Percentiles rank a stretch among this genome's conserved stretches.
Conservation (phyloP, 164 flowering plant genomes). For the Piper longum region DNA sequence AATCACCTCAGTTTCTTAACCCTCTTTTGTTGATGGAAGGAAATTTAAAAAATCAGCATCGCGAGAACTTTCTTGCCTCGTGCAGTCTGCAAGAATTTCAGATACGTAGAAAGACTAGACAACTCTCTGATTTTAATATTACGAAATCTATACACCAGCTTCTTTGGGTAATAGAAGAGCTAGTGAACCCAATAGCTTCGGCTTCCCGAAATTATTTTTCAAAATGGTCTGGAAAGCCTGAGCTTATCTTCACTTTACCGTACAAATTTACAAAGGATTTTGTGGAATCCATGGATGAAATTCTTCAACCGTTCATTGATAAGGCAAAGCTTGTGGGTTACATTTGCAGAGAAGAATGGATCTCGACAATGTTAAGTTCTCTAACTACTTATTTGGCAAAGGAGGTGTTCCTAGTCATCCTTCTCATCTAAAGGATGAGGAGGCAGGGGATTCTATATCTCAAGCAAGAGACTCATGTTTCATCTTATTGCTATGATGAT, state of each 20-base stretch:
- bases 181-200: slow-evolving; percentile 71
- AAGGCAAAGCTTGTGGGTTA: slow-evolving; percentile 76
- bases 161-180: slow-evolving; percentile 95
- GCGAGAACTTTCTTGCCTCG: slow-evolving; percentile 70
- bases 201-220: slow-evolving; percentile 64
- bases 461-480: slow-evolving; percentile 55
- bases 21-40: slow-evolving; percentile 83
- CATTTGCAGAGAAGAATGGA: slow-evolving; percentile 99
- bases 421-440: slow-evolving; percentile 43
- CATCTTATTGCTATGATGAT: slow-evolving; percentile 89
- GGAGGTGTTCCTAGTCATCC: slow-evolving; percentile 57
- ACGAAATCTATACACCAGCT: slow-evolving; percentile 55
- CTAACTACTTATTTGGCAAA: slow-evolving; percentile 68
- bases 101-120: slow-evolving; percentile 58
- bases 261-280: slow-evolving; percentile 77
- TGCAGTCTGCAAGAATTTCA: slow-evolving; percentile 81
- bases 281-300: slow-evolving; percentile 85
- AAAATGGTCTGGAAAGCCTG: slow-evolving; percentile 85
- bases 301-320: slow-evolving; percentile 92
- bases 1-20: slow-evolving; percentile 30
- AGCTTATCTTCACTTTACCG: slow-evolving; percentile 79
- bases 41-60: slow-evolving; percentile 58
- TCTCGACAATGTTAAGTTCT: slow-evolving; percentile 81
- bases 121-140: slow-evolving; percentile 50
- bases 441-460: slow-evolving; percentile 15